Base-by-base conservation (phyloP, 1,139 yeast genomes). In the Kodamaea sp. region DNA sequence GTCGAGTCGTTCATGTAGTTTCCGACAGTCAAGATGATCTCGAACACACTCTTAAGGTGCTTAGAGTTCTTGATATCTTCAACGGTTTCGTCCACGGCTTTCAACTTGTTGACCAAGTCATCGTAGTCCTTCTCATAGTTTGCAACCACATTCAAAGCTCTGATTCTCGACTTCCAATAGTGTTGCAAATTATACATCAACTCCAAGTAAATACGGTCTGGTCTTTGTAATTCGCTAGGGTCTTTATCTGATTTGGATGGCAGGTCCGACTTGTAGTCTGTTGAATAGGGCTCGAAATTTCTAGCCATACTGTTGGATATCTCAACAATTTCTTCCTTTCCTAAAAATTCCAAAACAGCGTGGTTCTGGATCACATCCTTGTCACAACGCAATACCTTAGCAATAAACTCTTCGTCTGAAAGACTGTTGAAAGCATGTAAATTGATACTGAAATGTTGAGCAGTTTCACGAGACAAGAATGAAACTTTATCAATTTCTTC, bases 1-100 rank as follows among this genome's bases (percentile, higher is more conserved):
- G 87, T 73, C 6, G 80, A 68, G 50, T 84, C 90, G 53, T 85
- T 85, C 94, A 85, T 84, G 51, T 78, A 85, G 52, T 85, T 85
- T 61, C 95, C 95, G 32, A 85, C 88, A 2, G 90, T 80, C 48
- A 84, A 72, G 50, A 85, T 85, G 35, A 85, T 80, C 47, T 83
- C 87, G 58, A 85, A 83, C 2, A 84, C 81, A 42, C 73, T 72
- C 47, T 79, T 74, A 52, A 84, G 67, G 39, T 80, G 73, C 31
- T 70, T 64, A 0, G 90, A 82, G 26, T 66, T 66, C 41, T 74
- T 78, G 31, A 84, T 69, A 16, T 78, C 66, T 34, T 76, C 80
- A 10, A 83, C 79, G 0, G 89, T 83, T 26, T 67, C 75, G 47
- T 84, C 94, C 33, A 85, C 70, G 10, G 70, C 56, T 42, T 84